Evolutionary conservation across 2,329 filamentous ascomycete genomes (phyloP).

Genomic region (Myotisia sp.): DNA sequence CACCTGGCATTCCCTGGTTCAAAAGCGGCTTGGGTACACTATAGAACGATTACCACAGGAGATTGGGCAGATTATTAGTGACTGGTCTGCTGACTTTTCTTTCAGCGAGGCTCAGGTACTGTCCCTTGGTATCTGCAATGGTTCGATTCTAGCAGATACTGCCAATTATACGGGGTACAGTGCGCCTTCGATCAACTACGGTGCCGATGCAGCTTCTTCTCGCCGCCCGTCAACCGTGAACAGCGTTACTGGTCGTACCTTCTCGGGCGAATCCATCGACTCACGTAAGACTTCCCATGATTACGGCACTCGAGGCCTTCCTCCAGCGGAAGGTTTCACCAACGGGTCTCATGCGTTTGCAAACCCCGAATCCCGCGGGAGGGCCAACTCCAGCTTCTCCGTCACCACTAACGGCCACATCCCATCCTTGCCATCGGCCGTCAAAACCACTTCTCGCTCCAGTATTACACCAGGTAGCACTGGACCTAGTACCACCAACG

Average conservation of each 20-base stretch:
- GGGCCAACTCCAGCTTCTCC: conserved; percentile 43
- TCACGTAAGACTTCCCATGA: conserved; percentile 52
- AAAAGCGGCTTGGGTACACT: conserved; percentile 57
- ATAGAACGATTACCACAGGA: conserved; percentile 54
- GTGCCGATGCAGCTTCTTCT: conserved; percentile 25
- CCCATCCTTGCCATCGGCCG: conserved; percentile 31
- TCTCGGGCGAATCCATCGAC: conserved; percentile 49
- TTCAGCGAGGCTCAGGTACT: conserved; percentile 59
- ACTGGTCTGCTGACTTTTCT: conserved; percentile 66
- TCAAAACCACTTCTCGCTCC: conserved; percentile 45
- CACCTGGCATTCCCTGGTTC: conserved; percentile 70
- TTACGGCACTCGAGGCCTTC: conserved; percentile 51
- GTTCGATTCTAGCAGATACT: conserved; percentile 45
- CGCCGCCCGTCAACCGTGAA: conserved; percentile 38
- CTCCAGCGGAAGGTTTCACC: conserved; percentile 16
- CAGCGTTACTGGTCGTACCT: conserved; percentile 38
- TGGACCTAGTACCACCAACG: conserved; percentile 17
- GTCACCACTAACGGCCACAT: conserved; percentile 36
- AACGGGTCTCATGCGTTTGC: conserved; percentile 14
- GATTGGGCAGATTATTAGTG: conserved; percentile 56
- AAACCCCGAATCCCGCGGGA: conserved; percentile 31
- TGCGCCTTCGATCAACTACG: conserved; percentile 36
- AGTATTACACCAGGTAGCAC: conserved; percentile 34
- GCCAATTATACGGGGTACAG: conserved; percentile 47
- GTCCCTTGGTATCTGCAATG: conserved; percentile 65